Evolutionary conservation across 2,329 filamentous ascomycete genomes (phyloP).

Genomic region (Tricladium varicosporioides): DNA sequence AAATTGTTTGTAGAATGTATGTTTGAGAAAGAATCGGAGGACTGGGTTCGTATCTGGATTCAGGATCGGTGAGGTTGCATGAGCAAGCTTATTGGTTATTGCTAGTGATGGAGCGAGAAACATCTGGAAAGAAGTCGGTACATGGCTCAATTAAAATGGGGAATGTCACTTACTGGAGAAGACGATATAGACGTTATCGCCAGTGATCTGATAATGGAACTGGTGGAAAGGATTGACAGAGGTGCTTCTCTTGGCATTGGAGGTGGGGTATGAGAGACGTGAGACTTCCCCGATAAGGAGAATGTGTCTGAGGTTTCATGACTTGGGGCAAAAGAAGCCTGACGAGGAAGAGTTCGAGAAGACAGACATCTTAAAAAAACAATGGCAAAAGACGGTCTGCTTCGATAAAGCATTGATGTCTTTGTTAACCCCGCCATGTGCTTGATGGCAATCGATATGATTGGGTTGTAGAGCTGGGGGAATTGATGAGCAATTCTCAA

Average conservation of each 20-base stretch:
- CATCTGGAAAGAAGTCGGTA: conserved; percentile 35
- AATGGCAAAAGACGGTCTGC: conserved; percentile 7
- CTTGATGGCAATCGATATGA: not conserved
- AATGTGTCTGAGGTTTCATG: conserved; percentile 16
- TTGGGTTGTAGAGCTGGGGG: no score
- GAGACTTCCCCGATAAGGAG: conserved; percentile 8
- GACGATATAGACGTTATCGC: conserved; percentile 69
- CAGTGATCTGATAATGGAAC: conserved; percentile 66
- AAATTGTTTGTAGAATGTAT: conserved; percentile 88
- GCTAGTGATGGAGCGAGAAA: conserved; percentile 69
- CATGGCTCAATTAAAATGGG: not conserved
- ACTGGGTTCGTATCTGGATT: conserved; percentile 75
- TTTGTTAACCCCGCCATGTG: conserved; percentile 25
- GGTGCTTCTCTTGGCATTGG: conserved; percentile 37
- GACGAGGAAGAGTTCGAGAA: conserved; percentile 25
- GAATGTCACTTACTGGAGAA: conserved; percentile 44
- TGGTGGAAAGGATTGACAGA: conserved; percentile 65
- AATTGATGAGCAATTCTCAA: not conserved
- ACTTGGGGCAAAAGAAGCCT: conserved; percentile 18
- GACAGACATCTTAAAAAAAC: conserved; percentile 21
- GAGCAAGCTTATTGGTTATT: conserved; percentile 66
- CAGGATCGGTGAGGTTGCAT: conserved; percentile 63
- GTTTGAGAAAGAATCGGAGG: conserved; percentile 68
- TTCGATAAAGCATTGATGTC: conserved; percentile 13
- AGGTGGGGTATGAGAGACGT: conserved; percentile 9